Percentiles rank a stretch among this genome's conserved stretches.
These are phyloP conservation scores for Entomortierella lignicola DNA, from an alignment of 192 early-diverging fungal genomes.

Conservation along the genomic window DNA sequence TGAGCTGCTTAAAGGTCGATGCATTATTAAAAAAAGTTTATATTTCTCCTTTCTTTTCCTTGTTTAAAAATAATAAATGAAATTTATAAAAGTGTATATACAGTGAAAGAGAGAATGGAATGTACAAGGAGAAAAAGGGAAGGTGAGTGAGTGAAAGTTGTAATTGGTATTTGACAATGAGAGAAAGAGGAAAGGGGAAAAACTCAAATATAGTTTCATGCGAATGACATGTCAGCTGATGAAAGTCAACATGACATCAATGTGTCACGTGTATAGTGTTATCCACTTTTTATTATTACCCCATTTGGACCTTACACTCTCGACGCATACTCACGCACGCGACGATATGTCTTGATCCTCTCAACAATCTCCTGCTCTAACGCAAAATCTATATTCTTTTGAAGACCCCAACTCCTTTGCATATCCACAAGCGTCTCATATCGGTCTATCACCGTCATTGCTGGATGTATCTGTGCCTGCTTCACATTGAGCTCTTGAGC, in stretches of 20 bases:
- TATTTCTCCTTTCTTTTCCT: neutral
- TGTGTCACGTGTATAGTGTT: too few species aligned
- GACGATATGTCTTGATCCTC: slow-evolving; percentile 45
- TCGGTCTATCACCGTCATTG: slow-evolving; percentile 22
- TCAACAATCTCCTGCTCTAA: slow-evolving; percentile 51
- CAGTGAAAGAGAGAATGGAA: neutral
- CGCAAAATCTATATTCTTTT: slow-evolving; percentile 38
- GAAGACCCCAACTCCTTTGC: slow-evolving; percentile 39
- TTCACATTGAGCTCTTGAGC: slow-evolving; percentile 39
- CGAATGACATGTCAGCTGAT: too few species aligned
- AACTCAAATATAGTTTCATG: too few species aligned
- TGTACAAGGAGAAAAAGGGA: slow-evolving; percentile 1
- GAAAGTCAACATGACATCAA: too few species aligned
- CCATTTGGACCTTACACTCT: slow-evolving; percentile 5
- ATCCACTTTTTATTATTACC: too few species aligned
- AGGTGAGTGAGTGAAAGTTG: neutral
- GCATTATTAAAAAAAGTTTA: neutral
- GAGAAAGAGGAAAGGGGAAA: too few species aligned
- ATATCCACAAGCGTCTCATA: slow-evolving; percentile 35
- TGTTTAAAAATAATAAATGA: too few species aligned
- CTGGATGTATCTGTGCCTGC: slow-evolving; percentile 36
- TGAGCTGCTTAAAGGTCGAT: neutral
- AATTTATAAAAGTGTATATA: neutral
- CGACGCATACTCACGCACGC: slow-evolving; percentile 44
- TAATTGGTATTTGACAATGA: too few species aligned